These are phyloP conservation scores for Tolypocladium cylindrosporum DNA, from an alignment of 2,329 filamentous ascomycete species.

Conservation along the genomic window DNA sequence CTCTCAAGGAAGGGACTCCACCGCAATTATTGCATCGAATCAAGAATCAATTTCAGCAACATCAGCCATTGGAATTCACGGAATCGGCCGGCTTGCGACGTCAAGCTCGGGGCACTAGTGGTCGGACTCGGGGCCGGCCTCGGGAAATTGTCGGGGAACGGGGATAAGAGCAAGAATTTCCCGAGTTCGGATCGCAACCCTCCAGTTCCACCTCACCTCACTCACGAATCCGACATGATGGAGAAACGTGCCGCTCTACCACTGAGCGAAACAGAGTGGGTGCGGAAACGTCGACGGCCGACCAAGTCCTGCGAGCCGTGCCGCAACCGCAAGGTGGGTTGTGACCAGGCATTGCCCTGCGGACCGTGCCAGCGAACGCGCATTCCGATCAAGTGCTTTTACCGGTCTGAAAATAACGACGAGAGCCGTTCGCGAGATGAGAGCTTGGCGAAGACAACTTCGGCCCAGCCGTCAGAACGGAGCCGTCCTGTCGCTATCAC, in stretches of 20 bases:
- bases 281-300: background rate
- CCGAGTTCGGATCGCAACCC: background rate
- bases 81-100: background rate
- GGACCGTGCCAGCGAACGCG: background rate
- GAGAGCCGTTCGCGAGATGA: background rate
- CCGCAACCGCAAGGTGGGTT: conserved; percentile 1
- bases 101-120: background rate
- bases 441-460: background rate
- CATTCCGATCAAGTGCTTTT: background rate
- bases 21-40: background rate
- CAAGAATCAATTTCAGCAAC: background rate
- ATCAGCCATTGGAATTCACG: background rate
- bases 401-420: background rate
- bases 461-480: background rate
- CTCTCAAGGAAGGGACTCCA: background rate
- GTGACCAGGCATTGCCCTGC: background rate
- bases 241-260: background rate
- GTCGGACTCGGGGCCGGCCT: background rate
- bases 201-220: background rate
- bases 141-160: background rate
- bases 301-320: conserved; percentile 1
- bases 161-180: background rate
- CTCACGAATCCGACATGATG: background rate
- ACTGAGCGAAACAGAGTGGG: background rate
- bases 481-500: background rate